Conservation (phyloP, 2,329 filamentous ascomycete species). For the Orbilia quercus region DNA sequence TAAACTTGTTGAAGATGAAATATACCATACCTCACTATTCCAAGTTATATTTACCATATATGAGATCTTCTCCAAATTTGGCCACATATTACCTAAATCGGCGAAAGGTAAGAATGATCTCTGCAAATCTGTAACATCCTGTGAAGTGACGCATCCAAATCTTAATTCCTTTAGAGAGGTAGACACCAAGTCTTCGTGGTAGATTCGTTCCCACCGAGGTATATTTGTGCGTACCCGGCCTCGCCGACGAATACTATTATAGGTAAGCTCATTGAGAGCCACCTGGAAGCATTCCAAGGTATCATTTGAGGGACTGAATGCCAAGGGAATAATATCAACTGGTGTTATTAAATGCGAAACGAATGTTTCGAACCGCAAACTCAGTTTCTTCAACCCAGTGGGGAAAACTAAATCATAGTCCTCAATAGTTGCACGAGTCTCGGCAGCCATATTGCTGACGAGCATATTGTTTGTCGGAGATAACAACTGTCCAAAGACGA, state of each 20-base stretch:
- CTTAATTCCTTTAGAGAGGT: conserved; percentile 7
- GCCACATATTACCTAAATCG: conserved; percentile 18
- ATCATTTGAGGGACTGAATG: conserved; percentile 6
- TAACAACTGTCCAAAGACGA: conserved; percentile 10
- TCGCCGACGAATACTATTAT: background rate
- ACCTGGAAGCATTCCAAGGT: conserved; percentile 11
- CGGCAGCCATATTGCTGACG: conserved; percentile 1
- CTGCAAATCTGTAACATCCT: background rate
- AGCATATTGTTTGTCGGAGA: background rate
- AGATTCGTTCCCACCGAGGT: conserved; percentile 9
- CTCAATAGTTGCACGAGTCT: conserved; percentile 9
- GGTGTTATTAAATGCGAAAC: conserved; percentile 18
- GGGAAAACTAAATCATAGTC: conserved; percentile 14
- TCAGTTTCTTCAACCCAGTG: background rate
- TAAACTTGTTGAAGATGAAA: no score
- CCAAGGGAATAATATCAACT: conserved; percentile 8
- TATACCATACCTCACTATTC: conserved; percentile 5
- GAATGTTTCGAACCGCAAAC: conserved; percentile 11
- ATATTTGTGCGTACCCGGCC: conserved; percentile 12
- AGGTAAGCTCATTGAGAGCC: background rate
- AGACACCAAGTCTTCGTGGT: conserved; percentile 13
- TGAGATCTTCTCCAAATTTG: background rate
- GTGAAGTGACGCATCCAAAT: conserved; percentile 6
- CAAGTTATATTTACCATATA: conserved; percentile 3
- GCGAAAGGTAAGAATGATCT: conserved; percentile 13